These are phyloP conservation scores for Colletotrichum orbiculare DNA, from an alignment of 2,329 filamentous ascomycete genomes.

Conservation along the genomic window DNA sequence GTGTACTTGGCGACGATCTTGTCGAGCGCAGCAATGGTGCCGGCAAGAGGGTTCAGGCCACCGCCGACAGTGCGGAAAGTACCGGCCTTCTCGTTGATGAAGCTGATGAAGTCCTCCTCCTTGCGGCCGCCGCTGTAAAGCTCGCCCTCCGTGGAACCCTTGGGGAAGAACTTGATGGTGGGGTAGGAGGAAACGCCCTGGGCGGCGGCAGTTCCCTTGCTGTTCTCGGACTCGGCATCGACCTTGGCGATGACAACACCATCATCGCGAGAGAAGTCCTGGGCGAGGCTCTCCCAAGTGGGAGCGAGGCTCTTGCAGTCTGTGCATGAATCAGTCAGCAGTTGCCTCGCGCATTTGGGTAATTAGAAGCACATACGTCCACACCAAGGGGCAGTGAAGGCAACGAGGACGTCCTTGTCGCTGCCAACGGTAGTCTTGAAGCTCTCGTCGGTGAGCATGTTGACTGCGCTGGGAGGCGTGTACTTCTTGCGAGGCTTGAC, in stretches of 20 bases:
- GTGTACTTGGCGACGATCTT: slow-evolving; percentile 79
- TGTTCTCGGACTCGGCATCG: slow-evolving; percentile 88
- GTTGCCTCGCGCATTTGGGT: slow-evolving; percentile 5
- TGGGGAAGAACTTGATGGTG: slow-evolving; percentile 97
- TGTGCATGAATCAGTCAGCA: slow-evolving; percentile 50
- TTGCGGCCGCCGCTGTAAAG: slow-evolving; percentile 80
- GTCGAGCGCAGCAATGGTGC: slow-evolving; percentile 85
- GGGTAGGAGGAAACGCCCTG: slow-evolving; percentile 89
- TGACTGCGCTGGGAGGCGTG: slow-evolving; percentile 78
- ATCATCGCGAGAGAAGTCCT: slow-evolving; percentile 81
- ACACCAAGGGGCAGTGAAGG: slow-evolving; percentile 98
- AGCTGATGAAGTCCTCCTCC: slow-evolving; percentile 81
- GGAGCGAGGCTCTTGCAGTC: slow-evolving; percentile 98
- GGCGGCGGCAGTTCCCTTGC: slow-evolving; percentile 80
- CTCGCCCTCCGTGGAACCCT: slow-evolving; percentile 78
- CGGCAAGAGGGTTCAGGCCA: slow-evolving; percentile 80
- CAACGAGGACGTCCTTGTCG: slow-evolving; percentile 91
- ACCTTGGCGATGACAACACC: slow-evolving; percentile 92
- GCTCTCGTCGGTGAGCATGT: slow-evolving; percentile 81
- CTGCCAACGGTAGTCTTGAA: slow-evolving; percentile 84
- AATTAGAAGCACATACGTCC: slow-evolving; percentile 77
- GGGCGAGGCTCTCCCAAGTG: slow-evolving; percentile 87
- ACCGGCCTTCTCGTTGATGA: slow-evolving; percentile 88
- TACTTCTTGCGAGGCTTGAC: slow-evolving; percentile 82
- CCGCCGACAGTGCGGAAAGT: slow-evolving; percentile 88